Conservation (phyloP, 1,284 basidiomycete species). For the Cutaneotrichosporon dermatis region DNA sequence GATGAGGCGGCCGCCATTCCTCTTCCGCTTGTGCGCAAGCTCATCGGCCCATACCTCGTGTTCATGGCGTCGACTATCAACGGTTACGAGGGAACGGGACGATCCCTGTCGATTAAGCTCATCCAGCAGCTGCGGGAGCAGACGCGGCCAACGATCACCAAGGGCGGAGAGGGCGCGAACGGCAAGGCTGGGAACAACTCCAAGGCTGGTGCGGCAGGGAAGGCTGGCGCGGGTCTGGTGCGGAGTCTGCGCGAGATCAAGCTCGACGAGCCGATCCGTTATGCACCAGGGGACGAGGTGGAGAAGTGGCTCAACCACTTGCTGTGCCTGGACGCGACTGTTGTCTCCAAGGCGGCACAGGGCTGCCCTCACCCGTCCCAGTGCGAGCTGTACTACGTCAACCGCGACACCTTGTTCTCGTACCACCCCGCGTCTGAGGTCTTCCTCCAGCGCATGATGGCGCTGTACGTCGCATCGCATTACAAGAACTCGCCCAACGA, state of each 20-base stretch:
- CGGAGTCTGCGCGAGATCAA: constrained; percentile 89
- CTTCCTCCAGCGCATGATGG: constrained; percentile 98
- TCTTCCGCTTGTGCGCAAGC: constrained; percentile 85
- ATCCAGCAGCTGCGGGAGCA: constrained; percentile 93
- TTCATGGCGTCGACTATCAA: constrained; percentile 99
- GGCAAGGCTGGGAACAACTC: constrained; percentile 42
- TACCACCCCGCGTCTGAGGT: constrained; percentile 95
- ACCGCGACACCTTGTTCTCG: constrained; percentile 92
- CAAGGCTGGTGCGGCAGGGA: constrained; percentile 40
- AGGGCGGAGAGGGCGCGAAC: constrained; percentile 46
- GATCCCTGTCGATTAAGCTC: constrained; percentile 94
- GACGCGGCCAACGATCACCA: constrained; percentile 58
- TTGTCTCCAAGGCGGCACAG: constrained; percentile 61
- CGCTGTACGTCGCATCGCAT: constrained; percentile 91
- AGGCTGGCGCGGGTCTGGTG: constrained; percentile 52
- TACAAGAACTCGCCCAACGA: constrained; percentile 99
- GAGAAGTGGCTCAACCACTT: constrained; percentile 93
- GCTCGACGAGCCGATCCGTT: constrained; percentile 92
- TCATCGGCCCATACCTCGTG: constrained; percentile 95
- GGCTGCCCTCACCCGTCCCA: constrained; percentile 88
- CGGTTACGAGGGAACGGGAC: constrained; percentile 97
- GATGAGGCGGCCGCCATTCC: constrained; percentile 99
- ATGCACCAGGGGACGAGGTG: constrained; percentile 77
- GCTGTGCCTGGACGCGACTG: constrained; percentile 88
- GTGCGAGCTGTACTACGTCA: constrained; percentile 94